Percentiles rank a stretch among this genome's conserved stretches.
Evolutionary conservation across 164 flowering plant species (phyloP).

Genomic region (Malania oleifera): DNA sequence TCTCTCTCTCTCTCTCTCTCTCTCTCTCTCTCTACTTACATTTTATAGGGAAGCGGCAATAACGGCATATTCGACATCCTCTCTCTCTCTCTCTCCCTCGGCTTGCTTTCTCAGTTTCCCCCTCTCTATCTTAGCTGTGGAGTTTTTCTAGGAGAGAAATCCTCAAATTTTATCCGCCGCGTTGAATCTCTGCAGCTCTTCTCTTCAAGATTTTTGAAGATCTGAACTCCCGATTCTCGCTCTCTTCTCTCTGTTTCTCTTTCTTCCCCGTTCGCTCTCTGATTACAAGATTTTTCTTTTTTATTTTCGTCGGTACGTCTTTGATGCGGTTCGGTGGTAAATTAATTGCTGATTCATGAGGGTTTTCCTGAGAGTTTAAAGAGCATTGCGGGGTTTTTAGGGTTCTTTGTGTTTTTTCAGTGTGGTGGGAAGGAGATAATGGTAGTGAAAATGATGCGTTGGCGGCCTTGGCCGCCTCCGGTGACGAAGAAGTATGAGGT

Average conservation of each 20-base stretch:
- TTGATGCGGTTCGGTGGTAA: no score
- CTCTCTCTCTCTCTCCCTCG: not conserved
- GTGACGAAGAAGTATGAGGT: constrained; percentile 70
- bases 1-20: constrained; percentile 7
- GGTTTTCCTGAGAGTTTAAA: not conserved
- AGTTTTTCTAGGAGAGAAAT: not conserved
- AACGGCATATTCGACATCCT: not conserved
- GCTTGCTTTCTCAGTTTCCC: no score
- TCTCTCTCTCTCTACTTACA: not conserved
- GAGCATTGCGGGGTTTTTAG: not conserved
- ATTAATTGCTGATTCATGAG: not conserved
- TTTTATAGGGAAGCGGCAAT: not conserved
- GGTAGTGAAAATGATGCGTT: constrained; percentile 96
- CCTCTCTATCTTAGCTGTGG: not conserved
- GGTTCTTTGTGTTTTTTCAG: not conserved
- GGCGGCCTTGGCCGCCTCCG: constrained; percentile 96
- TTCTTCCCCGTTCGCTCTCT: no score
- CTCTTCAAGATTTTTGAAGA: not conserved
- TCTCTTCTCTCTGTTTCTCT: not conserved
- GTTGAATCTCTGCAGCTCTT: not conserved
- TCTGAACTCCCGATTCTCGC: not conserved
- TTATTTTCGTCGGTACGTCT: not conserved
- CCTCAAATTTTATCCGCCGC: no score
- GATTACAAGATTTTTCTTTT: not conserved
- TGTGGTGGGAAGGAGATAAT: constrained; percentile 24